Evolutionary conservation across 345 rosid species (phyloP), one percentile per base, ranked within the genome.

Genomic region (Noccaea bulbosa): DNA sequence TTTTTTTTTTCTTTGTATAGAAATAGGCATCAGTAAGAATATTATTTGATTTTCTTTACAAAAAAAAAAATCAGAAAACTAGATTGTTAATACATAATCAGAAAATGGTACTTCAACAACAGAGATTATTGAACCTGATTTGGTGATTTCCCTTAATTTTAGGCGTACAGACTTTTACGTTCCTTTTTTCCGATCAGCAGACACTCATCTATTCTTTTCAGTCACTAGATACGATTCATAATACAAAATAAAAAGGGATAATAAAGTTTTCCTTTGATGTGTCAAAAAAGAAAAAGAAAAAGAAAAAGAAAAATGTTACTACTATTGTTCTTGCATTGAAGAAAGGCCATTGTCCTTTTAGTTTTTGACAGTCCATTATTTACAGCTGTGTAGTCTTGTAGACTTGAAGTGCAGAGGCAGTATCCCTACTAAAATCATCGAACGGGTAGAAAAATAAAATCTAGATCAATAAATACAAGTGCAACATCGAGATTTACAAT

Each of bases 401-500:
- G 22, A 44, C 22, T 24, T 38, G 43, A 37, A 55, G 24, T 30
- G 58, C 49, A 45, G 38, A 62, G 12, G 47, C 47, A 62, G 48
- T 33, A 43, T 51, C 61, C 10, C 52, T 45, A 24, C 53, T 24
- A 33, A 27, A 53, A 47, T 65, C 71, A 65, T 37, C 49, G 57
- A 64, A 54, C 55, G 11, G 10, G 46, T 62, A 41, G 24, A 53
- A 54, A 27, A 38, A 46, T 4, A 72, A 72, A 46, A 64, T 72
- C 58, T 55, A 50, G 11, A 57, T 15, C 66, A 73, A 65, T 65
- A 65, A 65, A 73, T 56, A 65, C 71, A 65, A 64, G 12, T 45
- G 61, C 71, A 30, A 20, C 72, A 57, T 66, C 77, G 72, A 73
- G 20, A 56, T 72, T 71, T 65, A 47, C 77, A 65, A 55, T 39